Evolutionary conservation across 2,329 filamentous ascomycete genomes (phyloP).

Genomic region (Stachybotrys echinatus): DNA sequence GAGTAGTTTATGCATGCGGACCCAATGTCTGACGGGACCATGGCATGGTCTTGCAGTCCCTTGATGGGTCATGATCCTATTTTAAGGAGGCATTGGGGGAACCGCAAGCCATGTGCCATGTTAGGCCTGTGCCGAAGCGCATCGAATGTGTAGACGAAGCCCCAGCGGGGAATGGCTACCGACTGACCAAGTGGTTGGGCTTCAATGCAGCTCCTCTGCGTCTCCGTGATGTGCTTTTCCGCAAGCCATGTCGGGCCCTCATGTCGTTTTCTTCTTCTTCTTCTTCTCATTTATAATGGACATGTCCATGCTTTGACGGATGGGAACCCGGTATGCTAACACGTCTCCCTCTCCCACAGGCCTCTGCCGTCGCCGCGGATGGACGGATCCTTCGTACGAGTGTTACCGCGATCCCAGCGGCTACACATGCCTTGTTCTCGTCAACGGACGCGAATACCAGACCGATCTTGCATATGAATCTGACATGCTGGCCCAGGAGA

Average conservation of each 20-base stretch:
- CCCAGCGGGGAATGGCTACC: neutral
- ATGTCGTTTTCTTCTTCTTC: neutral
- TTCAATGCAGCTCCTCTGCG: conserved; percentile 25
- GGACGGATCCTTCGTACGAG: conserved; percentile 87
- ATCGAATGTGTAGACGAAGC: neutral
- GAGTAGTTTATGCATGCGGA: neutral
- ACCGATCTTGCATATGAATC: conserved; percentile 82
- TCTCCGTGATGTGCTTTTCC: conserved; percentile 6
- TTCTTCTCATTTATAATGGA: too few species aligned
- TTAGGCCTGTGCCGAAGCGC: neutral
- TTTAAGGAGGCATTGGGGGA: too few species aligned
- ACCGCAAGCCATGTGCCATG: neutral
- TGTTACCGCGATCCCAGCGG: conserved; percentile 68
- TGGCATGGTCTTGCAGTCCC: neutral
- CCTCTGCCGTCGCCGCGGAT: conserved; percentile 89
- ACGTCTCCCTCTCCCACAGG: conserved; percentile 46
- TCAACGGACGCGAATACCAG: conserved; percentile 95
- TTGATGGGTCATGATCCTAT: neutral
- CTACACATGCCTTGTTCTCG: conserved; percentile 84
- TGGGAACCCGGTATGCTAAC: conserved; percentile 24
- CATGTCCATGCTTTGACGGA: neutral
- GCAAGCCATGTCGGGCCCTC: conserved; percentile 1
- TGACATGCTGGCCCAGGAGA: conserved; percentile 80
- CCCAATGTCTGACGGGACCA: neutral
- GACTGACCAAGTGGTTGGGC: conserved; percentile 21